Base-by-base conservation (phyloP, 2,329 filamentous ascomycete genomes). In the Metarhizium album region DNA sequence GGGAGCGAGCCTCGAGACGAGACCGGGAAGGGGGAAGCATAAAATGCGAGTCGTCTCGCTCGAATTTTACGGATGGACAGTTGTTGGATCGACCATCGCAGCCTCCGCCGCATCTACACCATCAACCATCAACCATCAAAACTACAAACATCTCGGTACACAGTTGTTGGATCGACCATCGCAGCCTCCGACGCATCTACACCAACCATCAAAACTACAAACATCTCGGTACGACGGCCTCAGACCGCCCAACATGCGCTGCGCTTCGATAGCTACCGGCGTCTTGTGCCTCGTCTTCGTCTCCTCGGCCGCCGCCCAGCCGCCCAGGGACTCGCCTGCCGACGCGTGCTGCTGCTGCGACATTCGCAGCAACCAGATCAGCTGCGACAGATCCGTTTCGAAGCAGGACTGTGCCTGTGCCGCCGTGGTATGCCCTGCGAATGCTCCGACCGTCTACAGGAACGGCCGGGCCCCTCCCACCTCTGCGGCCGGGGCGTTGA, bases 321-420 rank as follows among this genome's bases (percentile, higher is more conserved):
- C 49, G 5, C 20, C 51, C n/a, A 14, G 20, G 11, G 29, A 33
- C 18, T n/a, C 46, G 29, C 33, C 57, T n/a, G 52, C 29, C 16
- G 35, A 57, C 35, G 50, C 52, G 9, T 68, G 64, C 60, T 68
- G 65, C 60, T 68, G 65, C 60, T 68, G 66, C 55, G 59, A 67
- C 45, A 52, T 60, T 13, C 52, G 53, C 8, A 46, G 50, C 6
- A 43, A 42, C 6, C 56, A 52, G 47, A 62, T 64, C 22, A 52
- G 56, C 48, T 68, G 65, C 55, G 53, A 51, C n/a, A 38, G 46
- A 11, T 20, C 46, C 16, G 54, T 54, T 43, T 13, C 51, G 8
- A 48, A 52, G 24, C 31, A 49, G 20, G 56, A 61, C 8, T 68
- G 65, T 54, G 33, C 60, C 47, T 68, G 62, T 54, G 42, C 55